Evolutionary conservation across 179 eudicot genomes (phyloP), one percentile per base, ranked within the genome.

Genomic region (Dionaea muscipula): DNA sequence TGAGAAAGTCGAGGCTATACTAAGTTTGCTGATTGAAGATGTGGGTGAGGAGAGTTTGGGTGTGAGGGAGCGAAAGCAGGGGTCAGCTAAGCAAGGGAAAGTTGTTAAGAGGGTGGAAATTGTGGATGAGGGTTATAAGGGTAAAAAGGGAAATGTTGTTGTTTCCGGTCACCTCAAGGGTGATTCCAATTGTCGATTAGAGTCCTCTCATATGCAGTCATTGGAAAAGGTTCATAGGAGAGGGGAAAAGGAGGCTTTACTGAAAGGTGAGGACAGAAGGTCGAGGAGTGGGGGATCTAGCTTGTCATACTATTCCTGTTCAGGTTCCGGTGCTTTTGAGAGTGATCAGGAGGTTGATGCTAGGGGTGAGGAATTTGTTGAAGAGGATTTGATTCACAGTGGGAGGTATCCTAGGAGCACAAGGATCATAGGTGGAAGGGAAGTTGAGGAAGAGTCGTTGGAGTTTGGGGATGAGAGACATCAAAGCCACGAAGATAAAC

Each of bases 21-120:
- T 87, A 64, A 74, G 79, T 67, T 81, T 91, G 90, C 56, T 91
- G 75, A 64, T 70, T 66, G 94, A 78, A 64, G 81, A 61, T 11
- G 58, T 62, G 55, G 53, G 59, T 61, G 79, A 72, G 43, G 79
- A 71, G 58, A 57, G 66, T 65, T 61, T 59, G 61, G 69, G 51
- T 57, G 71, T 63, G 53, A 60, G 68, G 57, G 75, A 55, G 61
- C 80, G 72, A 56, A 74, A 27, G 23, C 48, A 41, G 52, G 61
- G 74, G 26, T 54, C 54, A 18, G 38, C 46, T 41, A 55, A 55
- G 75, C 72, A 71, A 63, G 65, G 60, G 46, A 58, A 41, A 21
- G 57, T 65, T 58, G 71, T 47, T 64, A 55, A 44, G 35, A 63
- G 62, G 18, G 45, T 38, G 45, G 61, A 67, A 55, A 69, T 20